Percentiles rank a stretch among this genome's conserved stretches.
Conservation (phyloP, 306 rosid genomes). For the Pachyrhizus erosus region DNA sequence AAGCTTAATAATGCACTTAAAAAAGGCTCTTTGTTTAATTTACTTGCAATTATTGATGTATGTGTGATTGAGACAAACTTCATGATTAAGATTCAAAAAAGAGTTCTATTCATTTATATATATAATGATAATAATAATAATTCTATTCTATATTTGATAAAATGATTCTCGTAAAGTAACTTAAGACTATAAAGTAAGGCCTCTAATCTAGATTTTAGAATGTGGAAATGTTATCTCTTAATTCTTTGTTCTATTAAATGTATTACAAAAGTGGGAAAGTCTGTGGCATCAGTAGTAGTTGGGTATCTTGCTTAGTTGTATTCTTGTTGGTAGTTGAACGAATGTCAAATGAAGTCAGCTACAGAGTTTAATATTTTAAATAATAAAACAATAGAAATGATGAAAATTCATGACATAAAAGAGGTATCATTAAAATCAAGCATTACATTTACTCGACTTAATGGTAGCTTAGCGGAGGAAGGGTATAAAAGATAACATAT, state of each 20-base stretch:
- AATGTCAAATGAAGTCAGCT: not conserved
- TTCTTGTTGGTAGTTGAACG: not conserved
- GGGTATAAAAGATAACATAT: no score
- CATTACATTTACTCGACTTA: no score
- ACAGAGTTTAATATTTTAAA: not conserved
- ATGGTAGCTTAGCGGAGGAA: no score
- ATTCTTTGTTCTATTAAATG: not conserved
- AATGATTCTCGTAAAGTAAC: not conserved
- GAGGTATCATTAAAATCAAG: no score
- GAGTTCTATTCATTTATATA: no score
- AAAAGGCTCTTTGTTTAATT: not conserved
- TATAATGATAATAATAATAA: no score
- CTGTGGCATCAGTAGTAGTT: not conserved
- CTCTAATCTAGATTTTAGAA: not conserved
- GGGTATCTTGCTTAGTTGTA: conserved; percentile 4
- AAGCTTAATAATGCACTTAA: conserved; percentile 4
- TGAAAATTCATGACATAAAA: no score
- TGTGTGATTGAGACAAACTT: not conserved
- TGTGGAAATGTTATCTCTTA: not conserved
- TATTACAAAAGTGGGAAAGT: not conserved
- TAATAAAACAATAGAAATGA: no score
- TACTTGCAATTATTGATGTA: not conserved
- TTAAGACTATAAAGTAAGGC: not conserved
- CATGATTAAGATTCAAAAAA: not conserved
- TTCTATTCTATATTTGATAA: not conserved